Evolutionary conservation across 495 filamentous ascomycete species (phyloP), one percentile per base, ranked within the genome.

Genomic region (Thozetella sp.): DNA sequence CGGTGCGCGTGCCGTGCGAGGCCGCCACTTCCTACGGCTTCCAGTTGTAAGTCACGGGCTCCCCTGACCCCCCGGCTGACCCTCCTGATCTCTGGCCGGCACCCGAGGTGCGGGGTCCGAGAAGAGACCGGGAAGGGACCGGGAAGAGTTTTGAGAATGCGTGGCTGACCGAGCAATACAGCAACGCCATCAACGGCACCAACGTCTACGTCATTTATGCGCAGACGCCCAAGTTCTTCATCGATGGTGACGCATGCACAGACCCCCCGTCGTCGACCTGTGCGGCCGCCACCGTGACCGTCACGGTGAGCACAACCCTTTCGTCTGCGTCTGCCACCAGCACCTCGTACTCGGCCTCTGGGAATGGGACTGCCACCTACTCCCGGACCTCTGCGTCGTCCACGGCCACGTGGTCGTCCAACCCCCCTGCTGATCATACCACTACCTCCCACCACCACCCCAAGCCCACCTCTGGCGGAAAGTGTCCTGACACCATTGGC

Each of bases 181-280:
- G 71, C 72, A 80, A 76, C 63, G 75, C 70, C 59, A 78, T 80
- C 65, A 79, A 80, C 70, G 78, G 76, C 62, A 76, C 77, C 62
- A 81, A 81, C 63, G 69, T 74, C 65, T 81, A 76, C 60, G 72
- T 79, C 54, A 79, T 81, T 68, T 75, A 81, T 61, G 72, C 78
- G 2, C 76, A 80, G 66, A 72, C 76, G 17, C 64, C 70, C 23
- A 74, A 71, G 60, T 79, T 81, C 62, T 75, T 58, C 55, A 59
- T 79, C 55, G 23, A 60, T 27, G 63, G 66, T 54, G 61, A 54
- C 50, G 30, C 53, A 60, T 67, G 60, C 62, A 46, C 55, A 34
- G 67, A 65, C 22, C 22, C 53, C 43, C 27, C 26, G 19, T 25
- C 59, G 17, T 57, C 65, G 34, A 62, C 55, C 43, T 69, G 66